These are phyloP conservation scores for Phaeophleospora eucalypticola DNA, from an alignment of 2,329 filamentous ascomycete genomes.

Conservation along the genomic window DNA sequence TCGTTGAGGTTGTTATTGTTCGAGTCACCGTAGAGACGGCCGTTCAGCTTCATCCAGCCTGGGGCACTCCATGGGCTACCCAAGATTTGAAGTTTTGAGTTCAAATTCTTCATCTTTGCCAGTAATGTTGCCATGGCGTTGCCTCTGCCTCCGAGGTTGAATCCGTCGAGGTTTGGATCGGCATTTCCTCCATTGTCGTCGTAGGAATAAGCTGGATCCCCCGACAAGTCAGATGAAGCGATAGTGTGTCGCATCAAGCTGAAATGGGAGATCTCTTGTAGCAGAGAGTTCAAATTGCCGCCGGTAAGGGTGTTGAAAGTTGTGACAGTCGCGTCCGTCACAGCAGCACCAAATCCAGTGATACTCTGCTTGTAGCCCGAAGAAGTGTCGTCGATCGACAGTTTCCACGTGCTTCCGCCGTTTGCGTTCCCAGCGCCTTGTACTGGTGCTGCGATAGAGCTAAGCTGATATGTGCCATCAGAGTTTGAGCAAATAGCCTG, in stretches of 20 bases:
- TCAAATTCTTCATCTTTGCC: constrained; percentile 13
- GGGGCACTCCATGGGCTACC: constrained; percentile 20
- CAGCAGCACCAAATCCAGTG: constrained; percentile 18
- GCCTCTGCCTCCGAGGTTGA: constrained; percentile 16
- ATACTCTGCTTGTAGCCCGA: constrained; percentile 15
- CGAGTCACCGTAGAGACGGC: constrained; percentile 8
- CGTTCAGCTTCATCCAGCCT: constrained; percentile 21
- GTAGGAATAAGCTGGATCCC: constrained; percentile 18
- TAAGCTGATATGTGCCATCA: constrained; percentile 15
- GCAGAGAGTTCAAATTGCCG: constrained; percentile 7
- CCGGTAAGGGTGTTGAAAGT: constrained; percentile 14
- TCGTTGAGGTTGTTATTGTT: constrained; percentile 19
- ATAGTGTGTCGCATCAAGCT: constrained; percentile 20
- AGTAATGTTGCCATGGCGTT: constrained; percentile 18
- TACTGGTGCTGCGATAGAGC: constrained; percentile 12
- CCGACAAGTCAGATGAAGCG: constrained; percentile 15
- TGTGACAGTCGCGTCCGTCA: constrained; percentile 20
- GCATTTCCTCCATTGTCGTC: constrained; percentile 13
- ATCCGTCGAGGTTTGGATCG: constrained; percentile 13
- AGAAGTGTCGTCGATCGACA: constrained; percentile 25
- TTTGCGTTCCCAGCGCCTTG: constrained; percentile 6
- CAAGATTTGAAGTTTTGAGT: constrained; percentile 12
- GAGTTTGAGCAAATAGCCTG: constrained; percentile 6
- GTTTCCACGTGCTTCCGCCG: constrained; percentile 10
- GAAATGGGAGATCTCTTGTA: constrained; percentile 16